These are phyloP conservation scores for Hypoxylon crocopeplum DNA, from an alignment of 495 filamentous ascomycete species.

Conservation along the genomic window DNA sequence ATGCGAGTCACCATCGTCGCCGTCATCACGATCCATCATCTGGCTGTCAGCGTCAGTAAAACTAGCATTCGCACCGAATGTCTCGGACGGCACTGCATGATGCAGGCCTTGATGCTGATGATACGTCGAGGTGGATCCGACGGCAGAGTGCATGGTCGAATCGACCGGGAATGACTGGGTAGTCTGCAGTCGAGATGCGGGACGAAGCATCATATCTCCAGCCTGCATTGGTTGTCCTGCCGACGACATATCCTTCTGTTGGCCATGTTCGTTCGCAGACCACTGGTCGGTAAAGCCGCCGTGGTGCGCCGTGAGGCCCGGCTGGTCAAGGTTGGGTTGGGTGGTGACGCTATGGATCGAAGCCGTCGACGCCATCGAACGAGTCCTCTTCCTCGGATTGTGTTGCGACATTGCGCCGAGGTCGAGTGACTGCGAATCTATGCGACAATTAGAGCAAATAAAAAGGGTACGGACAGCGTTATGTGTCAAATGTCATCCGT, in stretches of 20 bases:
- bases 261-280: conserved; percentile 56
- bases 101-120: conserved; percentile 60
- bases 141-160: conserved; percentile 56
- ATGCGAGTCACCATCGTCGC: conserved; percentile 68
- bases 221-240: conserved; percentile 58
- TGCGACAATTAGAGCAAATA: conserved; percentile 20
- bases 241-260: conserved; percentile 48
- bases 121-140: conserved; percentile 56
- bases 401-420: conserved; percentile 38
- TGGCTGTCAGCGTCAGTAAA: conserved; percentile 72
- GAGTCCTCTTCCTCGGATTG: conserved; percentile 64
- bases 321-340: conserved; percentile 69
- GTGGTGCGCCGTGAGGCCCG: conserved; percentile 54
- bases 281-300: conserved; percentile 63
- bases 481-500: no score
- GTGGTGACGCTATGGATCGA: conserved; percentile 75
- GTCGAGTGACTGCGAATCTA: conserved; percentile 30
- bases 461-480: no score
- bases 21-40: conserved; percentile 70
- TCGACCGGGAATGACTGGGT: conserved; percentile 60
- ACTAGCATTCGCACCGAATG: conserved; percentile 64
- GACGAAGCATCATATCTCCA: conserved; percentile 71
- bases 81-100: conserved; percentile 57
- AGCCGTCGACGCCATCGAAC: conserved; percentile 85
- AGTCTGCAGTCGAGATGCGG: conserved; percentile 62